Percentiles rank a stretch among this genome's conserved stretches.
Evolutionary conservation across 371 early-diverging fungal species (phyloP).

Genomic region (Mucor racemosus): DNA sequence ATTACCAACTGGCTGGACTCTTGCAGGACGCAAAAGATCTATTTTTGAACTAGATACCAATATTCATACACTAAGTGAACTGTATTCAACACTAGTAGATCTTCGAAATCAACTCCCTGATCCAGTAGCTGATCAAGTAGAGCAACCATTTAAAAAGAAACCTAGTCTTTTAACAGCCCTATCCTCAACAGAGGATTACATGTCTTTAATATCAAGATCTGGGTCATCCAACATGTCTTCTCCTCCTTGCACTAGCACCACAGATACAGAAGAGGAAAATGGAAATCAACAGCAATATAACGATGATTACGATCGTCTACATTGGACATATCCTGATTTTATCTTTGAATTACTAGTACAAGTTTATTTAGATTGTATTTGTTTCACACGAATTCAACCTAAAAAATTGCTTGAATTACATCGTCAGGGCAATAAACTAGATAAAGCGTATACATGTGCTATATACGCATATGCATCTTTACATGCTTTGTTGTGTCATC

Average conservation of each 20-base stretch:
- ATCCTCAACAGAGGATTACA: neutral
- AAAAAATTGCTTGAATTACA: neutral
- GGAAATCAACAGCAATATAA: neutral
- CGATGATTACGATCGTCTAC: neutral
- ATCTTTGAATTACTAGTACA: slow-evolving; percentile 24
- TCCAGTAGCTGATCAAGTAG: slow-evolving; percentile 1
- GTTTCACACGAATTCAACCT: neutral
- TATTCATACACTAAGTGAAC: slow-evolving; percentile 41
- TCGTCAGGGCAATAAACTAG: slow-evolving; percentile 5
- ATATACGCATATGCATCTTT: slow-evolving; percentile 36
- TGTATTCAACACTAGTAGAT: slow-evolving; percentile 31
- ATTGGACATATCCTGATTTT: slow-evolving; percentile 14
- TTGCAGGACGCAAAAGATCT: slow-evolving; percentile 27
- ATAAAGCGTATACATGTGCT: slow-evolving; percentile 30
- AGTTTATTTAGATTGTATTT: neutral
- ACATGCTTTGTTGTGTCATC: slow-evolving; percentile 36
- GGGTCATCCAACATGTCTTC: neutral
- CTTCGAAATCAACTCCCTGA: slow-evolving; percentile 32
- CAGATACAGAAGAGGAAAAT: neutral
- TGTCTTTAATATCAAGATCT: neutral
- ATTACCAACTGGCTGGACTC: slow-evolving; percentile 35
- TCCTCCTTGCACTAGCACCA: neutral
- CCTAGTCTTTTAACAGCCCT: neutral
- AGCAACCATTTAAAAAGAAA: neutral
- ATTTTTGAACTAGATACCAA: slow-evolving; percentile 38